Evolutionary conservation across 176 grass and related monocot genomes (phyloP), one percentile per base, ranked within the genome.

Genomic region (Calamus simplicifolius): DNA sequence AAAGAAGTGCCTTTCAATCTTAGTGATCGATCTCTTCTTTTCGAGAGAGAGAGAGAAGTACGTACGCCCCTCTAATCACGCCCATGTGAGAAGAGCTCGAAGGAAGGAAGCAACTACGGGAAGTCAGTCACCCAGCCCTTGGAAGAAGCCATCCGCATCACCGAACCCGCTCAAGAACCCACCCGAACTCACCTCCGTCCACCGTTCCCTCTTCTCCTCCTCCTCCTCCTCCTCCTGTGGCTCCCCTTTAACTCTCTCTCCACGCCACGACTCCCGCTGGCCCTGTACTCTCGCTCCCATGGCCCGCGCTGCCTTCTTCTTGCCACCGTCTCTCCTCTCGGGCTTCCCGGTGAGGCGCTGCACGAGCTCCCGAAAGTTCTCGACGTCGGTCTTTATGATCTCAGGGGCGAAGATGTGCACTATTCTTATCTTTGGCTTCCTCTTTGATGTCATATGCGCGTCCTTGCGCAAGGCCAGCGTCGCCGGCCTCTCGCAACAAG

Each of bases 301-400:
- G 23, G 4, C 16, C 56, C 5, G 27, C 43, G 26, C 43, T 49
- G 5, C 7, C 1, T 16, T 31, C 25, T 26, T 79, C 71, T 4
- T 51, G 1, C 49, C 15, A 57, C 13, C 26, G 0, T 28, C 54
- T 19, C 48, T 3, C 0, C 19, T 21, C 1, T 57, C 5, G 4
- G 80, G 82, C 55, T 68, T 85, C 0, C 88, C 88, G 60, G 88
- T 91, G 69, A 91, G 82, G 49, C 68, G 64, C 63, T 86, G 88
- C 43, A 86, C 88, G 69, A 91, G 75, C 17, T 90, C 70, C 51
- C 87, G 87, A 68, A 90, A 90, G 68, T 90, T 70, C 29, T 65
- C 25, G 25, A 62, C 70, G 48, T 88, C 84, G 54, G 73, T 93
- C 72, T 84, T 84, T 72, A 87, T 93, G 62, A 87, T 19, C 64